phyloP scores from a whole-genome alignment of 345 rosid species.

The Hypericum perforatum region DNA sequence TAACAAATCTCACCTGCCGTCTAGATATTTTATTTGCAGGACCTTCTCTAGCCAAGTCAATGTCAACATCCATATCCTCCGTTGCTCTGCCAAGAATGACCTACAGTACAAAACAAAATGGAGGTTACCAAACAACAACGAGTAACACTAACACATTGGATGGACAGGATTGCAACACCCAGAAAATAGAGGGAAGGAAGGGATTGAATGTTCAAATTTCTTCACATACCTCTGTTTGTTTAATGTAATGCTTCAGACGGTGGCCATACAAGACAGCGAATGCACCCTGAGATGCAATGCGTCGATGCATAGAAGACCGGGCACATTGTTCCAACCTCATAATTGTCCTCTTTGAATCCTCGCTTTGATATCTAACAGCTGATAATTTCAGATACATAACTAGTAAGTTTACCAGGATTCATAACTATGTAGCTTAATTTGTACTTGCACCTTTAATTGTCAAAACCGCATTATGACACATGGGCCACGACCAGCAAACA shows the following conservation, averaged over 20 bases:
- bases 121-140: not conserved
- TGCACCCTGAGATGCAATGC: constrained; percentile 22
- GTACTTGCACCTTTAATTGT: not conserved
- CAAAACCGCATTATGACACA: not conserved
- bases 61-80: constrained; percentile 22
- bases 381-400: not conserved
- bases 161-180: too few species aligned
- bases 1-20: constrained; percentile 18
- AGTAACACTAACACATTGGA: not conserved
- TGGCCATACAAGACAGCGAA: constrained; percentile 21
- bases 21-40: constrained; percentile 27
- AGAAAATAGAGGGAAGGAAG: too few species aligned
- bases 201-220: not conserved
- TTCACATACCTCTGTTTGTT: constrained; percentile 12
- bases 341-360: constrained; percentile 12
- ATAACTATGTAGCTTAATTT: not conserved
- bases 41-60: constrained; percentile 24
- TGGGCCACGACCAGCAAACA: not conserved
- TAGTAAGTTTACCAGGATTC: not conserved
- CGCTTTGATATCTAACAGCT: constrained; percentile 19
- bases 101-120: constrained; percentile 3
- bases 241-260: constrained; percentile 21
- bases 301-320: constrained; percentile 18
- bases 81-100: constrained; percentile 26
- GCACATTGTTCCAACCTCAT: constrained; percentile 26